Percentiles rank a stretch among this genome's conserved stretches.
Conservation (phyloP, 495 filamentous ascomycete genomes). For the Neurospora sp. region DNA sequence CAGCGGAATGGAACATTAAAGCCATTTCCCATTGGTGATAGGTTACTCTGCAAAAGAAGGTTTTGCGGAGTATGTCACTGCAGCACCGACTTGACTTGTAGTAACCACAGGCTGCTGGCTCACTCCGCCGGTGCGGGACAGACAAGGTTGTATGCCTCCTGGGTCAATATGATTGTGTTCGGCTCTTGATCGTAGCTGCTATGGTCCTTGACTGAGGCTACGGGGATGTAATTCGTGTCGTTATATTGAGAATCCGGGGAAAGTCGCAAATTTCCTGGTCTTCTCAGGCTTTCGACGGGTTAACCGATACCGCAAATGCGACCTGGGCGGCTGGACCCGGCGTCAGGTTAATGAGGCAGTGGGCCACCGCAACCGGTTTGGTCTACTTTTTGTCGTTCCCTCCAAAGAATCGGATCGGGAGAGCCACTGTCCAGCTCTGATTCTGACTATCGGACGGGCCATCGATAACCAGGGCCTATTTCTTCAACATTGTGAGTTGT, state of each 20-base stretch:
- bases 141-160: not conserved
- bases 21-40: constrained; percentile 7
- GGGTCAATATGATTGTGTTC: not conserved
- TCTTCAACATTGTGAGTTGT: not conserved
- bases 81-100: not conserved
- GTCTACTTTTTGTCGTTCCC: not conserved
- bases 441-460: not conserved
- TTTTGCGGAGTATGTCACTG: constrained; percentile 7
- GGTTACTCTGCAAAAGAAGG: constrained; percentile 5
- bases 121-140: not conserved
- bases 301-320: not conserved
- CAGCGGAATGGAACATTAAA: constrained; percentile 22
- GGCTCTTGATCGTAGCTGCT: not conserved
- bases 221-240: not conserved
- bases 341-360: not conserved
- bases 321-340: not conserved
- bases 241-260: not conserved
- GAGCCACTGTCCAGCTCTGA: not conserved
- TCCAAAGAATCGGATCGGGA: not conserved
- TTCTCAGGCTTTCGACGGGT: not conserved
- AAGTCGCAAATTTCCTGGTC: not conserved
- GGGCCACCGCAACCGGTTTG: not conserved
- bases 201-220: not conserved
- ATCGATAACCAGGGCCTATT: not conserved
- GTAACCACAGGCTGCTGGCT: not conserved